These are phyloP conservation scores for Rhodotorula toruloides DNA, from an alignment of 768 basidiomycete genomes.

Conservation along the genomic window DNA sequence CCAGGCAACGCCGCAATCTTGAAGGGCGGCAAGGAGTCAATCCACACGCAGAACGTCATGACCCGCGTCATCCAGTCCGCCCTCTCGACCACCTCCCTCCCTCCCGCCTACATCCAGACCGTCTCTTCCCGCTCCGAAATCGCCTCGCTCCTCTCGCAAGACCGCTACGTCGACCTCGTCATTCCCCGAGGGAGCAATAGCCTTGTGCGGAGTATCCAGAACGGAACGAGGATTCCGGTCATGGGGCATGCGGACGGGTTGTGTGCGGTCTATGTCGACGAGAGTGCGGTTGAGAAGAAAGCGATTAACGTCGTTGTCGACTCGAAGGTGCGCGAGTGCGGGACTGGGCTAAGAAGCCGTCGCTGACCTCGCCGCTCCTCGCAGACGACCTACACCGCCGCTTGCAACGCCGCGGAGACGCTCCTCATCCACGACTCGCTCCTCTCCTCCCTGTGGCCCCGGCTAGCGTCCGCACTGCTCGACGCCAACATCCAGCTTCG, in stretches of 20 bases:
- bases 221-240: slow-evolving; percentile 83
- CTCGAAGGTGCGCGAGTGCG: slow-evolving; percentile 67
- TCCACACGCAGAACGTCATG: slow-evolving; percentile 68
- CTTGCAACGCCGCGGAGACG: slow-evolving; percentile 89
- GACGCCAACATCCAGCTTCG: slow-evolving; percentile 64
- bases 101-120: slow-evolving; percentile 76
- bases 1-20: slow-evolving; percentile 92
- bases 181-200: slow-evolving; percentile 92
- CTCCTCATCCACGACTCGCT: slow-evolving; percentile 74
- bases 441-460: slow-evolving; percentile 70
- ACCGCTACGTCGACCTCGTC: slow-evolving; percentile 90
- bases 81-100: slow-evolving; percentile 65
- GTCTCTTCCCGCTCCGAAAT: slow-evolving; percentile 90
- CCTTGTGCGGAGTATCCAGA: slow-evolving; percentile 82
- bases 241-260: slow-evolving; percentile 99
- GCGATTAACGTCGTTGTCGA: slow-evolving; percentile 78
- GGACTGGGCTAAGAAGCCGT: no score
- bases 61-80: slow-evolving; percentile 74
- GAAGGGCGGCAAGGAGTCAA: slow-evolving; percentile 95
- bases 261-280: slow-evolving; percentile 84
- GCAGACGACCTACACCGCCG: slow-evolving; percentile 88
- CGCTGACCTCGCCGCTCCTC: not conserved
- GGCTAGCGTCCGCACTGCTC: slow-evolving; percentile 68
- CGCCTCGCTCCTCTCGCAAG: slow-evolving; percentile 73
- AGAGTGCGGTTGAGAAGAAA: slow-evolving; percentile 69